phyloP scores from a whole-genome alignment of 2,329 filamentous ascomycete genomes.

The Nemania sp. region DNA sequence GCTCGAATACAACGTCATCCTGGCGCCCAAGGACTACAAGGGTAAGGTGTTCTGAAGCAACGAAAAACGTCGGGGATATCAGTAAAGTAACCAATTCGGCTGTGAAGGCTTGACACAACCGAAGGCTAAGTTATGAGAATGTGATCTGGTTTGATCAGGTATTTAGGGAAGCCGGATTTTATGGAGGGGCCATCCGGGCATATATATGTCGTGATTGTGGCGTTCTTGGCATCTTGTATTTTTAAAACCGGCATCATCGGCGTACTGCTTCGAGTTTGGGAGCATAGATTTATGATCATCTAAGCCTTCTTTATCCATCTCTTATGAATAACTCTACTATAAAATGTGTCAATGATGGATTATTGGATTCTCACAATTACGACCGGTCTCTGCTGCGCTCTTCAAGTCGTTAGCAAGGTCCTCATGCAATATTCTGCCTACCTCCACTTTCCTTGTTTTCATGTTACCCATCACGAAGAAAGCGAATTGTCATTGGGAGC shows the following conservation, averaged over 20 bases:
- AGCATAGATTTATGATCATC: conserved; percentile 5
- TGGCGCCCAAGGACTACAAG: conserved; percentile 61
- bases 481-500: no score
- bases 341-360: not conserved
- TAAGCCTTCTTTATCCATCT: not conserved
- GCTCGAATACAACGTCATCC: conserved; percentile 55
- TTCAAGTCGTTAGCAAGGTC: not conserved
- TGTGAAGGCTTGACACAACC: conserved; percentile 28
- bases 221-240: conserved; percentile 23
- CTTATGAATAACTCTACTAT: not conserved
- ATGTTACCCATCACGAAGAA: not conserved
- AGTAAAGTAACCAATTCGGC: conserved; percentile 23
- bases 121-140: conserved; percentile 32
- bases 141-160: not conserved
- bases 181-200: not conserved
- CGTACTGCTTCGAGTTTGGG: not conserved
- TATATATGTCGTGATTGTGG: conserved; percentile 1
- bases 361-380: not conserved
- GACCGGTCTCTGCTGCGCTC: not conserved
- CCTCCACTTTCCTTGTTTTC: not conserved
- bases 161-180: not conserved
- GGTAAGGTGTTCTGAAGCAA: conserved; percentile 49
- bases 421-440: not conserved
- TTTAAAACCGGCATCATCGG: conserved; percentile 24
- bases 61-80: not conserved